Evolutionary conservation across 805 yeast species (phyloP).

Genomic region (Yamadazyma akitaensis): DNA sequence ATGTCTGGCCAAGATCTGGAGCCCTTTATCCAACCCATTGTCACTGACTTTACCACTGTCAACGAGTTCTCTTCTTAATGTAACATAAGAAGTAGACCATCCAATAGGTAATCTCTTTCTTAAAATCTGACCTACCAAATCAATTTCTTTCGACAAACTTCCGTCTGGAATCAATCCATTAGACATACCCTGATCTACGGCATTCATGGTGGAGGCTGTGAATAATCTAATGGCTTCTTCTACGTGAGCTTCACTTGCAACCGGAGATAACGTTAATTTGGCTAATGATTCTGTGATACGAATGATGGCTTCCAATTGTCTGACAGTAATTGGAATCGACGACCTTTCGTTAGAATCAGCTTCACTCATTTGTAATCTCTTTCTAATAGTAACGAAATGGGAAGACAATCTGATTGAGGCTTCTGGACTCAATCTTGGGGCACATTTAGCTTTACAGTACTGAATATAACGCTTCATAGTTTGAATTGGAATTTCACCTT

Average conservation of each 20-base stretch:
- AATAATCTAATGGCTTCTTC: slow-evolving; percentile 93
- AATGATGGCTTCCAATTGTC: slow-evolving; percentile 96
- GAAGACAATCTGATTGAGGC: slow-evolving; percentile 90
- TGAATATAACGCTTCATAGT: slow-evolving; percentile 90
- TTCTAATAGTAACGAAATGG: slow-evolving; percentile 87
- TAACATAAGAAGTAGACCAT: slow-evolving; percentile 87
- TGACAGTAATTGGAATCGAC: slow-evolving; percentile 93
- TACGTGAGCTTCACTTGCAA: slow-evolving; percentile 86
- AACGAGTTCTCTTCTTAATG: slow-evolving; percentile 79
- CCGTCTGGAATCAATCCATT: slow-evolving; percentile 46
- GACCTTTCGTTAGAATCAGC: slow-evolving; percentile 81
- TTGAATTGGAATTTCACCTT: slow-evolving; percentile 84
- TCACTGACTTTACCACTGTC: slow-evolving; percentile 59
- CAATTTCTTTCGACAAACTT: slow-evolving; percentile 66
- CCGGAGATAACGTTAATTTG: slow-evolving; percentile 74
- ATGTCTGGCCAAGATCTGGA: slow-evolving; percentile 76
- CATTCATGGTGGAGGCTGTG: slow-evolving; percentile 97
- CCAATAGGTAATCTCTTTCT: slow-evolving; percentile 93
- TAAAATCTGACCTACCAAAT: slow-evolving; percentile 76
- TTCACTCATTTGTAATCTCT: slow-evolving; percentile 78
- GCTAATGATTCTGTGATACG: slow-evolving; percentile 95
- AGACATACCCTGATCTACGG: slow-evolving; percentile 66
- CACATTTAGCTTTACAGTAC: slow-evolving; percentile 85
- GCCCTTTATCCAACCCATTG: slow-evolving; percentile 77
- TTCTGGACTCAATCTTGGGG: slow-evolving; percentile 84